These are phyloP conservation scores for Alternaria sp. DNA, from an alignment of 2,329 filamentous ascomycete genomes.

Conservation along the genomic window DNA sequence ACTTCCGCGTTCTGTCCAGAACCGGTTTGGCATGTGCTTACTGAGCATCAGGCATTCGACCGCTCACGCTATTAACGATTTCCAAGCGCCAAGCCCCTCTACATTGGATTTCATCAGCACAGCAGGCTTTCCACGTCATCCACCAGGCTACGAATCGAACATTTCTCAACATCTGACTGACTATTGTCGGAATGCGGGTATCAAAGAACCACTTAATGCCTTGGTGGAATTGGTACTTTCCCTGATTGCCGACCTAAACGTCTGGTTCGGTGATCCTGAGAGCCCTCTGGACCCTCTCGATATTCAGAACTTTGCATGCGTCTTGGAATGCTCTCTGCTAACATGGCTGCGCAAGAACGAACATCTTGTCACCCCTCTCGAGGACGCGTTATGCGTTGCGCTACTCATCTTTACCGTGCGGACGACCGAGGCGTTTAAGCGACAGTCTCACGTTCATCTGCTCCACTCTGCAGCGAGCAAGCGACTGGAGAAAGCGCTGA, in stretches of 20 bases:
- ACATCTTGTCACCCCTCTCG: constrained; percentile 33
- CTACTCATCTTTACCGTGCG: constrained; percentile 47
- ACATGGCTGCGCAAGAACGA: constrained; percentile 41
- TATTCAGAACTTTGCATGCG: constrained; percentile 46
- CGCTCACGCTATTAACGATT: constrained; percentile 45
- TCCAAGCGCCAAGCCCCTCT: constrained; percentile 41
- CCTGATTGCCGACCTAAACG: constrained; percentile 46
- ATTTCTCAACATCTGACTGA: constrained; percentile 39
- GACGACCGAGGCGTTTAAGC: constrained; percentile 41
- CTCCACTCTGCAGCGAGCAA: constrained; percentile 43
- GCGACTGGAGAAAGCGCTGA: constrained; percentile 44
- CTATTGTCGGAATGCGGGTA: constrained; percentile 36
- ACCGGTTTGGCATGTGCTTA: constrained; percentile 43
- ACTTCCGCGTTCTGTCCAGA: constrained; percentile 18
- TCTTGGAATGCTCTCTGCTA: constrained; percentile 41
- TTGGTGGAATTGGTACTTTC: constrained; percentile 38
- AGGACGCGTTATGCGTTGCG: constrained; percentile 45
- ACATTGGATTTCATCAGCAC: constrained; percentile 38
- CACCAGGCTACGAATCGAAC: constrained; percentile 35
- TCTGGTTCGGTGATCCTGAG: constrained; percentile 39
- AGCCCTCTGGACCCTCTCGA: constrained; percentile 43
- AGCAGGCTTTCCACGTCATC: constrained; percentile 36
- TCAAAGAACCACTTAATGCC: constrained; percentile 36
- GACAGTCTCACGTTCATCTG: constrained; percentile 29
- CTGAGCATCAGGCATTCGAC: constrained; percentile 50